Base-by-base conservation (phyloP, 2,329 filamentous ascomycete genomes). In the Fusarium chuoi region DNA sequence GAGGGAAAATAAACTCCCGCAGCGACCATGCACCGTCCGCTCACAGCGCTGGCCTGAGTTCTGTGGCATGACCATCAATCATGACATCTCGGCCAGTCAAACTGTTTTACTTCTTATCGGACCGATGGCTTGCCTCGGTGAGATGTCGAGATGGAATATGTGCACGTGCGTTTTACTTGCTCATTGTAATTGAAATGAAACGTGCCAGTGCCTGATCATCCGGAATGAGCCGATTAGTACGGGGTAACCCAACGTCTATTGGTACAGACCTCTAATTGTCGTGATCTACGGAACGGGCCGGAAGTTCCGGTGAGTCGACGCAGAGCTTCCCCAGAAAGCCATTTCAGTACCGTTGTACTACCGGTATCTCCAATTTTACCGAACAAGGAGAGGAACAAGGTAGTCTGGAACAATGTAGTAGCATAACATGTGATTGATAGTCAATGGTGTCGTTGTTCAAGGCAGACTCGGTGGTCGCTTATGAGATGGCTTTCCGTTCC, bases 321-420 rank as follows among this genome's bases (percentile, higher is more conserved):
- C 17, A 28, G 22, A 26, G 24, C 10, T 48, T 35, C 55, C 55
- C 55, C 41, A 48, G 55, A 13, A 28, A 55, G 24, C 4, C 14
- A 41, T 9, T 52, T 8, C n/a, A 38, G 12, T 52, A 1, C 13
- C 4, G 18, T 5, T 13, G 20, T 5, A 18, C 24, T 39, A 5
- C 30, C 30, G 30, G 30, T 33, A n/a, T 10, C 14, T 11, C 7
- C 20, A 13, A n/a, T 8, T 17, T 18, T 1, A 38, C 10, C 6
- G 6, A 28, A 5, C 2, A 22, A 28, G 3, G 10, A 54, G 10
- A 28, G 3, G 3, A 9, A 11, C 3, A n/a, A 6, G 1, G 24
- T 10, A 7, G 24, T 20, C 24, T 15, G 3, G 6, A 24, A 35
- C 6, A 4, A 11, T 3, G 18, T 1, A 20, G 12, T 8, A 6